Conservation (phyloP, 108 stramenopile genomes). For the Hondaea fermentalgiana region DNA sequence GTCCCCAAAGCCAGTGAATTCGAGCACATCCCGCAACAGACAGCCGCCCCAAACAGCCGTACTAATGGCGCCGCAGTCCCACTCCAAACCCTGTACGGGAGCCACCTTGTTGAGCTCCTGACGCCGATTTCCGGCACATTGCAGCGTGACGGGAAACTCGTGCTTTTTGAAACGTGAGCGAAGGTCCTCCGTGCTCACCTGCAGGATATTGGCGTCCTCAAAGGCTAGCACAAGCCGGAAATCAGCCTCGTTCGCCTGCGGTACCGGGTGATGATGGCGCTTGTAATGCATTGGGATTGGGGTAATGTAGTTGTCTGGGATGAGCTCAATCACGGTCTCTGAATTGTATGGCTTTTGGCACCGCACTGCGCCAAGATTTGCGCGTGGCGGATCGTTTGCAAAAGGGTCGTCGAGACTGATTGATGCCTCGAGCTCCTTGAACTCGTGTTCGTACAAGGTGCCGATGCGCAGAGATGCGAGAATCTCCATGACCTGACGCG, state of each 20-base stretch:
- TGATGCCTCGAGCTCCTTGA: not conserved
- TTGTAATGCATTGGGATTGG: slow-evolving; percentile 65
- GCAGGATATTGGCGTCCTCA: slow-evolving; percentile 34
- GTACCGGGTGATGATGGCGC: slow-evolving; percentile 69
- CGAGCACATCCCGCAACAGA: slow-evolving; percentile 67
- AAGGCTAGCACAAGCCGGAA: slow-evolving; percentile 36
- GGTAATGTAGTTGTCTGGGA: slow-evolving; percentile 62
- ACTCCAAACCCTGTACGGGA: slow-evolving; percentile 73
- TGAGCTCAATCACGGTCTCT: slow-evolving; percentile 52
- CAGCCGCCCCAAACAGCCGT: slow-evolving; percentile 89
- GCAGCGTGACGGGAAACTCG: slow-evolving; percentile 69
- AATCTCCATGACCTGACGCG: slow-evolving; percentile 15
- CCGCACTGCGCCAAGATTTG: slow-evolving; percentile 39
- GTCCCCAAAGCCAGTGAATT: slow-evolving; percentile 49
- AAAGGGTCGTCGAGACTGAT: slow-evolving; percentile 33
- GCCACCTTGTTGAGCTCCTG: slow-evolving; percentile 65
- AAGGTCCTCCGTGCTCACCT: slow-evolving; percentile 56
- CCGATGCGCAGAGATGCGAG: slow-evolving; percentile 24
- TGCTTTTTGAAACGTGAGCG: slow-evolving; percentile 56
- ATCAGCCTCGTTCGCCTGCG: slow-evolving; percentile 49
- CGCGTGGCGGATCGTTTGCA: slow-evolving; percentile 54
- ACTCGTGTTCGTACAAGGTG: not conserved
- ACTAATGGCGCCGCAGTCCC: slow-evolving; percentile 80
- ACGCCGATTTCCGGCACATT: slow-evolving; percentile 95
- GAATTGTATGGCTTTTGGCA: slow-evolving; percentile 58